Base-by-base conservation (phyloP, 2,329 filamentous ascomycete genomes). In the Fusarium paranaense region DNA sequence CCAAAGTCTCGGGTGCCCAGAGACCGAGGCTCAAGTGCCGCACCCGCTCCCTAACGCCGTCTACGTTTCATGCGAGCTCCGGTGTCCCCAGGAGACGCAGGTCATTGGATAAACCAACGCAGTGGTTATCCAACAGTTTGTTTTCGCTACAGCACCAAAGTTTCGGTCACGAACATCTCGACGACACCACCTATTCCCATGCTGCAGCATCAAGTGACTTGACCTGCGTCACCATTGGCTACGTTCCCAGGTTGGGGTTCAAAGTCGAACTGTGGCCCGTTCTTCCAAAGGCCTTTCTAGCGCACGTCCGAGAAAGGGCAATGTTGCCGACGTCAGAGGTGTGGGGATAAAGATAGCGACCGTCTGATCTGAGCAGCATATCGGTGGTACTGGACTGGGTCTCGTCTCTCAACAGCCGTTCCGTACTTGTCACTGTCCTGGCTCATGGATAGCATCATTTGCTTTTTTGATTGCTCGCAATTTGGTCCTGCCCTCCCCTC, bases 271-370 rank as follows among this genome's bases (percentile, higher is more conserved):
- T 50, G 58, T 58, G 42, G 22, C 47, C 37, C 54, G 58, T 58
- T 60, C 32, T 65, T 66, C 66, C 35, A 65, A 42, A 67, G 40
- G 58, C 61, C 30, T 47, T 76, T 73, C 69, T 75, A 71, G 69
- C 61, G 62, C 57, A 16, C 33, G 58, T 70, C 68, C 70, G 25
- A 50, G 58, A 73, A 58, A 27, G 61, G 62, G 37, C 33, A 42
- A 57, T 45, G 37, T 35, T 52, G 32, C 45, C 60, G 35, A 70
- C 67, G 70, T 74, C 74, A 67, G 69, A 78, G 76, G 76, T 59
- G 76, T 78, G 70, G 37, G 35, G 42, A 65, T 74, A 67, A 40
- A 42, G 27, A 64, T 25, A 47, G 38, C 14, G 58, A 27, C 56
- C 57, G 27, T 57, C 54, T 62, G 33, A 38, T 60, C 45, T 59